Percentiles rank a stretch among this genome's conserved stretches.
Evolutionary conservation across 2,329 filamentous ascomycete genomes (phyloP).

Genomic region (Orbilia blumenaviensis): DNA sequence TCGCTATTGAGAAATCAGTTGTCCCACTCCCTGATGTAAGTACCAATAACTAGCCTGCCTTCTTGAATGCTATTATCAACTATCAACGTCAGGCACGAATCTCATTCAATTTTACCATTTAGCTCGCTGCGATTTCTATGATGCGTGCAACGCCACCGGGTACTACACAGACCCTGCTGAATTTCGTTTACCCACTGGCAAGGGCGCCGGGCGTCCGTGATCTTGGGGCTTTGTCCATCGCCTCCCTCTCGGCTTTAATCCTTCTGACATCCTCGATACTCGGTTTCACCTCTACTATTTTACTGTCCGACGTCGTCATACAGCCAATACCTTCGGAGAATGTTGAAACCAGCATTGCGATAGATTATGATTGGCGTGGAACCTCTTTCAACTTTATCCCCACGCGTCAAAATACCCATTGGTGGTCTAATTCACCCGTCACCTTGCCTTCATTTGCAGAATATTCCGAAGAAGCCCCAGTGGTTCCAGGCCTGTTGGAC

Average conservation of each 20-base stretch:
- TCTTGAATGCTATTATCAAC: too few species aligned
- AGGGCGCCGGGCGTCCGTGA: slow-evolving; percentile 2
- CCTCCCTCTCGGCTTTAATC: background rate
- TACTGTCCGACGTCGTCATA: slow-evolving; percentile 1
- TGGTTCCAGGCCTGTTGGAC: background rate
- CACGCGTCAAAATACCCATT: background rate
- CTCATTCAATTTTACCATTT: background rate
- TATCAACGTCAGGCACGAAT: too few species aligned
- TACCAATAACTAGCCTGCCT: too few species aligned
- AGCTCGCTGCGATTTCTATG: slow-evolving; percentile 15
- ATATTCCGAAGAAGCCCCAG: background rate
- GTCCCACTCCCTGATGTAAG: slow-evolving; percentile 17
- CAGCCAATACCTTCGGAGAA: slow-evolving; percentile 12
- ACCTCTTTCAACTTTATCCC: background rate
- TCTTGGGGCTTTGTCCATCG: slow-evolving; percentile 1
- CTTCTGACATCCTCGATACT: slow-evolving; percentile 12
- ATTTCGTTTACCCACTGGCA: slow-evolving; percentile 9
- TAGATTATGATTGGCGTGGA: background rate
- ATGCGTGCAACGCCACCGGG: slow-evolving; percentile 7
- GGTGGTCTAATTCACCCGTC: background rate
- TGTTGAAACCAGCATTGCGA: background rate
- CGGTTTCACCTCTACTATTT: background rate
- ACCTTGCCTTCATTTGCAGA: slow-evolving; percentile 17
- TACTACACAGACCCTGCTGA: background rate
- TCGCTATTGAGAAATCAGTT: slow-evolving; percentile 20